Evolutionary conservation across 2,329 filamentous ascomycete species (phyloP), one percentile per base, ranked within the genome.

Genomic region (Rhynchosporium agropyri): DNA sequence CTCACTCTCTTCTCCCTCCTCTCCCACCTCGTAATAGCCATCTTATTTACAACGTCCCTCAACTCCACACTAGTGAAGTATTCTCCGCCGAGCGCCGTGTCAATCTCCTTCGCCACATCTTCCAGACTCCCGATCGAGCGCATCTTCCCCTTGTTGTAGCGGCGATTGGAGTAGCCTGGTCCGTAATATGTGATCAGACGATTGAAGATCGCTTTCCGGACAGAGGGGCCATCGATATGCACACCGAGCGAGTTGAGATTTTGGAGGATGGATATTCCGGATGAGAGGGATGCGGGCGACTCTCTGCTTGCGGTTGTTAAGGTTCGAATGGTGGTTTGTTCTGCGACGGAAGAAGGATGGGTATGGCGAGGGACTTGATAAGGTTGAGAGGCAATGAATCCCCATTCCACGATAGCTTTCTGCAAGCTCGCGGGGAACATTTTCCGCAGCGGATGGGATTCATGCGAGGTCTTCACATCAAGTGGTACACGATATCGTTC

Each of bases 371-470:
- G 13, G 15, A 20, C 20, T 20, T 8, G 50, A 2, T 49, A 48
- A 5, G 40, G 28, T 26, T 71, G 59, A 12, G 61, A 63, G 48
- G 67, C 65, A 31, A 72, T 75, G 68, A 84, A 83, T 1, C 80
- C 79, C 80, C 81, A 83, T 51, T 76, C 72, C 12, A 84, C 74
- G 45, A 84, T 76, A 10, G 78, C 78, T 54, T 74, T 74, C 70
- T 83, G 81, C 63, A 81, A 74, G 4, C 72, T 65, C 1, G 68
- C 67, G 26, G 71, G 72, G 65, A 84, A 83, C 13, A 83, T 74
- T 2, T 70, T 70, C 15, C 71, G 70, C 3, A 81, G 73, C 36
- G 75, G 74, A 61, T 75, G 74, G 13, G 68, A 61, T 13, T 60
- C 61, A 60, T 74, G 68, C 3, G 61, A 63, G 29, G 68, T 61